Percentiles rank a stretch among this genome's conserved stretches.
Conservation (phyloP, 1,284 basidiomycete species). For the Thelephora terrestris region DNA sequence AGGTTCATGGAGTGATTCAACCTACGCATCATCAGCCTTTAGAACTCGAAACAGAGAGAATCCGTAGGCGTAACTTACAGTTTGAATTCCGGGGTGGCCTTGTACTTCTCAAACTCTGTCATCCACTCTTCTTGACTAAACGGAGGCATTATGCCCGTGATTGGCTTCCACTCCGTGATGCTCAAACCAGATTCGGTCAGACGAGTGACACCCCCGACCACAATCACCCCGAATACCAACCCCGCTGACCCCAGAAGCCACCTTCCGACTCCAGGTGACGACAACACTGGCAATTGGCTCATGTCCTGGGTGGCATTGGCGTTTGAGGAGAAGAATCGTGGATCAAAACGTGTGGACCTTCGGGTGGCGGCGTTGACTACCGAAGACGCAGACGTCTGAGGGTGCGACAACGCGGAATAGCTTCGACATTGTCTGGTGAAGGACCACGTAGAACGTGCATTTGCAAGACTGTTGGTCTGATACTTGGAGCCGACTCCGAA, state of each 20-base stretch:
- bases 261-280: slow-evolving; percentile 65
- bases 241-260: slow-evolving; percentile 82
- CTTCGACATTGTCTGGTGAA: too few relatives aligned
- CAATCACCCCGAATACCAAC: slow-evolving; percentile 85
- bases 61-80: slow-evolving; percentile 49
- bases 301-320: slow-evolving; percentile 18
- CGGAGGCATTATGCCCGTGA: slow-evolving; percentile 86
- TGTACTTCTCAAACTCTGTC: slow-evolving; percentile 92
- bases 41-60: not conserved
- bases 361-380: not conserved
- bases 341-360: slow-evolving; percentile 14
- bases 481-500: too few relatives aligned
- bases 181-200: slow-evolving; percentile 96
- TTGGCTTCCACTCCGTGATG: slow-evolving; percentile 96
- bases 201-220: slow-evolving; percentile 94
- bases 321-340: slow-evolving; percentile 35
- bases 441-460: too few relatives aligned
- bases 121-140: slow-evolving; percentile 74
- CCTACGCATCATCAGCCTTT: slow-evolving; percentile 31
- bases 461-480: too few relatives aligned
- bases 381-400: too few relatives aligned
- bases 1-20: slow-evolving; percentile 84
- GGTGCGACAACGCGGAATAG: too few relatives aligned
- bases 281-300: slow-evolving; percentile 44
- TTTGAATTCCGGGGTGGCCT: slow-evolving; percentile 90